Evolutionary conservation across 75 land plant genomes (phyloP), one percentile per base, ranked within the genome.

Genomic region (Azolla pinnata): DNA sequence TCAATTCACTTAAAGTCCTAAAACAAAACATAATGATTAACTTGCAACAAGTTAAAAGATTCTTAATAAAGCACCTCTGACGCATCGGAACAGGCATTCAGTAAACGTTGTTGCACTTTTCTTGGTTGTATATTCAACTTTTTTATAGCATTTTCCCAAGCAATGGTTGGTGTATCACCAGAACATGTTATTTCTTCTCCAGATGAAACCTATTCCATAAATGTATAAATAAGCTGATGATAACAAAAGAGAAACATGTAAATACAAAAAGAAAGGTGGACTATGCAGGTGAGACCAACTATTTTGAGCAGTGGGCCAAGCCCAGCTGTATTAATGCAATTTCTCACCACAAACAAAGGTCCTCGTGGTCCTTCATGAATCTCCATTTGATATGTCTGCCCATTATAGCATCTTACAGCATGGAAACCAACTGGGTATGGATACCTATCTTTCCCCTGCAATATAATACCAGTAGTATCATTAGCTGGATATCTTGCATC

Each of bases 361-460:
- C 92, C 92, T 44, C 77, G 77, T 19, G 44, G 28, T 33, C 85
- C 85, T 70, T 88, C 75, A 33, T 58, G 72, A 45, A 88, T 67
- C 60, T 88, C 83, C 88, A 88, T 84, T 40, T 47, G 68, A 33
- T 77, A 84, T 9, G 48, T 71, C 47, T 57, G 70, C 1, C 88
- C 88, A 70, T 57, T 71, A 61, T 72, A 71, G 57, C 51, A 74
- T 38, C 88, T 69, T 7, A 67, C 34, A 60, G 83, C 82, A 29
- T 72, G 75, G 59, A 79, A 88, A 30, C 93, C 93, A 55, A 88
- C 62, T 19, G 93, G 93, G 65, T 84, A 88, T 4, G 93, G 93
- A 56, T 84, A 70, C 17, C 85, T 74, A 44, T 84, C 85, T 62
- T 84, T 88, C 25, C 85, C 93, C 93, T 88, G 70, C 57, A 63